Evolutionary conservation across 2,329 filamentous ascomycete genomes (phyloP), one percentile per base, ranked within the genome.

Genomic region (Fusarium humuli): DNA sequence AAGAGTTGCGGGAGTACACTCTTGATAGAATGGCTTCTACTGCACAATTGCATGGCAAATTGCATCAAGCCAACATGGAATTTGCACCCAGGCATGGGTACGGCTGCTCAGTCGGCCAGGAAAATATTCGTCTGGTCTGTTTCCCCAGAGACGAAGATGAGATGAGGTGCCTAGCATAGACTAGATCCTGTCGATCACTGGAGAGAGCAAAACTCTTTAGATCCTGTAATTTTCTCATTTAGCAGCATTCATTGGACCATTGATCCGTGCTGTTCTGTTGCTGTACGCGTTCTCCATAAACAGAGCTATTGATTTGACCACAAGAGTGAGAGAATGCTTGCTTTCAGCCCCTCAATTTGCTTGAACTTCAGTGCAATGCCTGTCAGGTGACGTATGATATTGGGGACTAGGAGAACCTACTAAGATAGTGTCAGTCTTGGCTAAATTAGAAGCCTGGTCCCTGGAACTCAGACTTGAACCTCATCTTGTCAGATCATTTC

Each of bases 401-500:
- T 63, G 58, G 61, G 25, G 53, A 50, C 53, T 44, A 56, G 50
- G 25, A 37, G 55, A 45, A 45, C 54, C 49, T 59, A 48, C 47
- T 67, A 47, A 66, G 37, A 56, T 65, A 62, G 55, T 57, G 62
- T 56, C 47, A 30, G 57, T 25, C 40, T 52, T 48, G 57, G 44
- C 57, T 49, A 57, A 57, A 52, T 64, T 49, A 58, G 57, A 69
- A 60, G 58, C 55, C 63, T 63, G 59, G 60, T 61, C 53, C 60
- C 56, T 61, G 66, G 60, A 48, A 42, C 53, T 55, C 61, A 59
- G 25, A 27, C 47, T 37, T 41, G 54, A 56, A 54, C 57, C 68
- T 71, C 61, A 55, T 70, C 71, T 65, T 75, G 64, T 75, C 73
- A 75, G 73, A 73, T 75, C 72, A 74, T 75, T 27, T 40, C 30